Evolutionary conservation across 139 green algal genomes (phyloP).

Genomic region (Chara braunii): DNA sequence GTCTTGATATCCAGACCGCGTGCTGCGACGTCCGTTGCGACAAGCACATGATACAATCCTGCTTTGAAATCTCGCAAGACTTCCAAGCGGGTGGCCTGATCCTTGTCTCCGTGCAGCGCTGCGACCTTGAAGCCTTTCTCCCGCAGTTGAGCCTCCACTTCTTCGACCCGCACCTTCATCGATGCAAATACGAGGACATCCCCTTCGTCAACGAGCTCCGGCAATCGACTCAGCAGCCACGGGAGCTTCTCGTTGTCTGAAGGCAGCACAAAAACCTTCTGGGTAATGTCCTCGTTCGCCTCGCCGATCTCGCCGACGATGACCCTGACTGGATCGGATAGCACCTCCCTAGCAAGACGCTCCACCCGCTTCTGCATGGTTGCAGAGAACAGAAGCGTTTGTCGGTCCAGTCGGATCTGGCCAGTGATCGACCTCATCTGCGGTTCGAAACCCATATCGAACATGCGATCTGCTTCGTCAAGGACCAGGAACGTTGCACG

Average conservation of each 20-base stretch:
- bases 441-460: conserved; percentile 85
- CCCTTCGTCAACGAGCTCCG: conserved; percentile 67
- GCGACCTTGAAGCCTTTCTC: conserved; percentile 34
- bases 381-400: conserved; percentile 86
- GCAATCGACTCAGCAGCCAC: conserved; percentile 66
- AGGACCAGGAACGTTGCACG: conserved; percentile 83
- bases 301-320: conserved; percentile 42
- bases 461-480: conserved; percentile 96
- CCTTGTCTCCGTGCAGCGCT: conserved; percentile 89
- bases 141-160: conserved; percentile 52
- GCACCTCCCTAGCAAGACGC: conserved; percentile 61
- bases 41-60: conserved; percentile 50
- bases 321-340: conserved; percentile 63
- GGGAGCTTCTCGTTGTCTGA: conserved; percentile 57
- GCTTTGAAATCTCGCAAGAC: conserved; percentile 57
- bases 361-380: conserved; percentile 82
- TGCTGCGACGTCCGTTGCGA: conserved; percentile 72
- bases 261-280: conserved; percentile 56
- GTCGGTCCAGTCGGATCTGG: conserved; percentile 76
- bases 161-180: conserved; percentile 69
- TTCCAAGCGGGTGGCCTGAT: conserved; percentile 67
- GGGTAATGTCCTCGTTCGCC: conserved; percentile 72
- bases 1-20: conserved; percentile 71
- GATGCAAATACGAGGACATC: conserved; percentile 87
- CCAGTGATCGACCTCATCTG: conserved; percentile 69